phyloP scores from a whole-genome alignment of 257 asterid species.

The Euphrasia confusa region DNA sequence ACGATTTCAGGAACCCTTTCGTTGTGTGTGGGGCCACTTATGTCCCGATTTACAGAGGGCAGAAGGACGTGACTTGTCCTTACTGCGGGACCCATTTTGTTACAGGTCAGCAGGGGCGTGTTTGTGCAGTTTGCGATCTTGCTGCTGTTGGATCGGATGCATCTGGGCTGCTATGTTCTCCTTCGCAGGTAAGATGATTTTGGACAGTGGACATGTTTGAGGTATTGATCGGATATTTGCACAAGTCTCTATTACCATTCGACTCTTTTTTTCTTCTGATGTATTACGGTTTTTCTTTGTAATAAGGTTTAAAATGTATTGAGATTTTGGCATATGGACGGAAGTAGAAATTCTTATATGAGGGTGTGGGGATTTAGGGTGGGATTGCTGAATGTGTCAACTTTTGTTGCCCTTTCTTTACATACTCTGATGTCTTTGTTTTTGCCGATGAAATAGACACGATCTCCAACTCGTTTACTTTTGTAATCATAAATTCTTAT shows the following conservation, averaged over 20 bases:
- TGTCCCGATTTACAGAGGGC: constrained; percentile 80
- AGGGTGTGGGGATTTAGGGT: constrained; percentile 25
- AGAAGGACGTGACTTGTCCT: constrained; percentile 72
- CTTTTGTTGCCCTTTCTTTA: constrained; percentile 22
- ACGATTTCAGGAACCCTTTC: constrained; percentile 84
- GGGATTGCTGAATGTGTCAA: constrained; percentile 24
- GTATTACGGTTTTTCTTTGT: constrained; percentile 24
- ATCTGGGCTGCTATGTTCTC: constrained; percentile 83
- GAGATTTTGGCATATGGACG: constrained; percentile 15
- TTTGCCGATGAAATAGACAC: constrained; percentile 34
- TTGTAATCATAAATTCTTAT: constrained; percentile 3
- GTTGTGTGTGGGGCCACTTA: constrained; percentile 84
- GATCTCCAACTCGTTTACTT: constrained; percentile 15
- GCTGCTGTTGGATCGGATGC: constrained; percentile 77
- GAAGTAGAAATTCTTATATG: constrained; percentile 9
- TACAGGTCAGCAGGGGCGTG: constrained; percentile 56
- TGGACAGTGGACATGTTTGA: not conserved
- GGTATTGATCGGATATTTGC: not conserved
- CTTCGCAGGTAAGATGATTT: constrained; percentile 61
- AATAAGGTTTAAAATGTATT: constrained; percentile 22
- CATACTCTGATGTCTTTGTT: not conserved
- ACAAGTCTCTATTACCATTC: not conserved
- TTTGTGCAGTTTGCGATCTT: constrained; percentile 72
- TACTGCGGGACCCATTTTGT: constrained; percentile 67
- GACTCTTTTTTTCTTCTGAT: not conserved